These are phyloP conservation scores for Daldinia decipiens DNA, from an alignment of 495 filamentous ascomycete species.

Conservation along the genomic window DNA sequence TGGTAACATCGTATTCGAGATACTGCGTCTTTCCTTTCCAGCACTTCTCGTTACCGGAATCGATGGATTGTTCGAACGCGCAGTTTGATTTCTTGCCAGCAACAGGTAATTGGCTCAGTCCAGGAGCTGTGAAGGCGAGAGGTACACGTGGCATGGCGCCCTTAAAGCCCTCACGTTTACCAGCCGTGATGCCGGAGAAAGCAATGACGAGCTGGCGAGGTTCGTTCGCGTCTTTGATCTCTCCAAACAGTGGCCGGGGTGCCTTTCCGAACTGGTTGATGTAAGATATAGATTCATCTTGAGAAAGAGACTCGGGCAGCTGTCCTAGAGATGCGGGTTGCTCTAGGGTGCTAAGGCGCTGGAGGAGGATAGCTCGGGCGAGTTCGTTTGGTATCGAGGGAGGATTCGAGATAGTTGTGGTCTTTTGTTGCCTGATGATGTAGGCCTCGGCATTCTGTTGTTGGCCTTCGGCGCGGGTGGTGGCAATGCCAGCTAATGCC, in stretches of 20 bases:
- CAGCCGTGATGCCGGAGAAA: slow-evolving; percentile 57
- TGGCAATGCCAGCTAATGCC: slow-evolving; percentile 49
- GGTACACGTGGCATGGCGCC: slow-evolving; percentile 47
- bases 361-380: slow-evolving; percentile 53
- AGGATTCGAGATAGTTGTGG: slow-evolving; percentile 34
- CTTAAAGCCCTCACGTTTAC: slow-evolving; percentile 47
- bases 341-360: slow-evolving; percentile 53
- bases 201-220: slow-evolving; percentile 61
- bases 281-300: slow-evolving; percentile 53
- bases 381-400: slow-evolving; percentile 52
- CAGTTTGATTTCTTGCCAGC: slow-evolving; percentile 50
- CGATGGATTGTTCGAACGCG: slow-evolving; percentile 52
- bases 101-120: slow-evolving; percentile 51
- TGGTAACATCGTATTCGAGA: slow-evolving; percentile 54
- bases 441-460: slow-evolving; percentile 42
- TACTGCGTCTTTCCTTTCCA: slow-evolving; percentile 58
- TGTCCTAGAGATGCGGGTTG: slow-evolving; percentile 53
- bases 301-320: slow-evolving; percentile 50
- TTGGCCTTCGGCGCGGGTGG: slow-evolving; percentile 39
- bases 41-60: slow-evolving; percentile 56
- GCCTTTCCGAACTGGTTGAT: slow-evolving; percentile 55
- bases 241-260: slow-evolving; percentile 54
- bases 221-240: slow-evolving; percentile 38
- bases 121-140: slow-evolving; percentile 57
- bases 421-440: slow-evolving; percentile 42